Evolutionary conservation across 208 protist species (phyloP).

Genomic region (Trichomonas tenax): DNA sequence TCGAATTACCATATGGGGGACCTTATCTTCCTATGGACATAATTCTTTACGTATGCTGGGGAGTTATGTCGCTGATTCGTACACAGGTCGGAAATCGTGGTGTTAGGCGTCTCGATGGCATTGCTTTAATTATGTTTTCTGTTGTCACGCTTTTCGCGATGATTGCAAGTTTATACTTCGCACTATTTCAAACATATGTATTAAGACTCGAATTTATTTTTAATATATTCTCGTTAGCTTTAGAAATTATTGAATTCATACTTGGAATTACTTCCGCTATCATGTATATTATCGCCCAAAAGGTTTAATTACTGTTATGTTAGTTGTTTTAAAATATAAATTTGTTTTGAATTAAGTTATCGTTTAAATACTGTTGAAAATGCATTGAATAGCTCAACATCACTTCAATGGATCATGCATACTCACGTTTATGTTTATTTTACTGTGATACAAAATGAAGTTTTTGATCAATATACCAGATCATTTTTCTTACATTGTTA

Average conservation of each 20-base stretch:
- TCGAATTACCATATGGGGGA: background rate
- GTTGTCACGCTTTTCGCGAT: background rate
- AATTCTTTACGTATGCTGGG: background rate
- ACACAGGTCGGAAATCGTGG: background rate
- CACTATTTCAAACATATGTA: background rate
- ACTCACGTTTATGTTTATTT: too few relatives aligned
- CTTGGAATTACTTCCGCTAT: background rate
- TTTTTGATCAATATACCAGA: too few relatives aligned
- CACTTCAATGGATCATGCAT: too few relatives aligned
- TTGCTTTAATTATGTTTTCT: background rate
- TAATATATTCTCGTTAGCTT: background rate
- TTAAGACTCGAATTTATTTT: background rate
- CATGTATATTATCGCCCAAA: background rate
- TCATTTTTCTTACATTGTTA: too few relatives aligned
- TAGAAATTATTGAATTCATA: background rate
- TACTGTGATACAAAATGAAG: too few relatives aligned
- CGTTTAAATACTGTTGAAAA: too few relatives aligned
- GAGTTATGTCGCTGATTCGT: background rate
- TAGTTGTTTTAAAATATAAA: too few relatives aligned
- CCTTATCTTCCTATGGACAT: background rate
- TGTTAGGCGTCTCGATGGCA: background rate
- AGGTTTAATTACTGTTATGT: background rate
- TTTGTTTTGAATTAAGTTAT: too few relatives aligned
- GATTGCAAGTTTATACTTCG: background rate
- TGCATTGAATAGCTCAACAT: too few relatives aligned